Conservation (phyloP, 2,329 filamentous ascomycete species). For the Claviceps monticola region DNA sequence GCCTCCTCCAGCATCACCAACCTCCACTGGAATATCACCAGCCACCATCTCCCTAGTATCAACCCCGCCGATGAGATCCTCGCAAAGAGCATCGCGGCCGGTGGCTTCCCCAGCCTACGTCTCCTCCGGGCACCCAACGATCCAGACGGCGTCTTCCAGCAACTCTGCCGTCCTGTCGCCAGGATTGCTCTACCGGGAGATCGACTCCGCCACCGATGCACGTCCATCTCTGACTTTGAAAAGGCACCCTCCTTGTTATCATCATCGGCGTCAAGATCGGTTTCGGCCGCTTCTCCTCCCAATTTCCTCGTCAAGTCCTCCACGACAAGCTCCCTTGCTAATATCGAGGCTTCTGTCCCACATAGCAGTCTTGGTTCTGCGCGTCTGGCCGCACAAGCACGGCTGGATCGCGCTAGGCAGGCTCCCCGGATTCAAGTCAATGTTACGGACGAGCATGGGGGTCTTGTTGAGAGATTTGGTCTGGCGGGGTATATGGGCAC, state of each 20-base stretch:
- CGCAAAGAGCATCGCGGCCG: slow-evolving; percentile 44
- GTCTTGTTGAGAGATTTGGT: slow-evolving; percentile 35
- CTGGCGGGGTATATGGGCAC: slow-evolving; percentile 50
- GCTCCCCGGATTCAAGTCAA: slow-evolving; percentile 44
- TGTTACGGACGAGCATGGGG: slow-evolving; percentile 39
- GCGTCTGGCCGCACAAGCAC: slow-evolving; percentile 49
- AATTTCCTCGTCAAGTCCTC: slow-evolving; percentile 21
- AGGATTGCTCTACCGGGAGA: slow-evolving; percentile 38
- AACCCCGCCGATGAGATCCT: slow-evolving; percentile 47
- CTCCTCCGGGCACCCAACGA: slow-evolving; percentile 53
- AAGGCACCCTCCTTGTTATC: slow-evolving; percentile 9
- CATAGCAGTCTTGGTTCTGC: slow-evolving; percentile 35
- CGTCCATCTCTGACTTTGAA: slow-evolving; percentile 6
- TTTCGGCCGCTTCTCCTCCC: slow-evolving; percentile 7
- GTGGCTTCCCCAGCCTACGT: slow-evolving; percentile 48
- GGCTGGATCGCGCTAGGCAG: slow-evolving; percentile 44
- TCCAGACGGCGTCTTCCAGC: slow-evolving; percentile 54
- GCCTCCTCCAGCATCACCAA: slow-evolving; percentile 37
- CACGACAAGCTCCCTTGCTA: slow-evolving; percentile 20
- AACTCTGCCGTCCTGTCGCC: slow-evolving; percentile 49
- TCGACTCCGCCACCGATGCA: slow-evolving; percentile 23
- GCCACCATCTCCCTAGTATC: slow-evolving; percentile 25
- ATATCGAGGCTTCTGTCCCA: slow-evolving; percentile 11
- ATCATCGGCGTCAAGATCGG: neutral
- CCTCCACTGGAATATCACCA: slow-evolving; percentile 53